Conservation (phyloP, 768 basidiomycete species). For the Galerina sulciceps region DNA sequence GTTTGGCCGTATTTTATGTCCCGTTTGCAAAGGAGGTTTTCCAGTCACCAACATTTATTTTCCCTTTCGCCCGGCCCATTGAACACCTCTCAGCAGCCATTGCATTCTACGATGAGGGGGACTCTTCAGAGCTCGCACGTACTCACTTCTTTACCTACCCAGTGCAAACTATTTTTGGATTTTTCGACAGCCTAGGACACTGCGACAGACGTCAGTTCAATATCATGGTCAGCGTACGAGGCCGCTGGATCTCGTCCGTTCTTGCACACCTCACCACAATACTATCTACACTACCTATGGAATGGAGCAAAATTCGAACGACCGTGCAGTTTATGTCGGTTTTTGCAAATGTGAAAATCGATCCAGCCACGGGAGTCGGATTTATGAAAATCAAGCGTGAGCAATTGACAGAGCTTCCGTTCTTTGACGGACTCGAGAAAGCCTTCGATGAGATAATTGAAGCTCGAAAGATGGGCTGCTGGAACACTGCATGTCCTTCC, state of each 20-base stretch:
- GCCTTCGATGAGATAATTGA: conserved; percentile 9
- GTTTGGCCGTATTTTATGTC: conserved; percentile 8
- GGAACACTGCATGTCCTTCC: conserved; percentile 13
- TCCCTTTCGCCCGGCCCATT: neutral
- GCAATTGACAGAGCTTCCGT: neutral
- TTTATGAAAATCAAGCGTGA: conserved; percentile 2
- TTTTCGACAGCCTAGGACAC: neutral
- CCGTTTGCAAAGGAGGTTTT: conserved; percentile 12
- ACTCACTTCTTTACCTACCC: neutral
- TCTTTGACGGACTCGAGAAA: conserved; percentile 3
- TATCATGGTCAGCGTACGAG: neutral
- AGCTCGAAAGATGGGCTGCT: conserved; percentile 16
- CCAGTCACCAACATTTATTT: neutral
- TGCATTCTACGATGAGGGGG: neutral
- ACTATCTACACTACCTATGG: conserved; percentile 5
- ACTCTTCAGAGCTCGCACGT: neutral
- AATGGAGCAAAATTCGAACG: conserved; percentile 8
- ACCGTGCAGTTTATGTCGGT: neutral
- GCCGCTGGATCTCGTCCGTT: conserved; percentile 3
- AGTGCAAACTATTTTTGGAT: neutral
- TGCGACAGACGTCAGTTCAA: neutral
- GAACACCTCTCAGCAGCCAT: neutral
- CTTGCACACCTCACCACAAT: conserved; percentile 7
- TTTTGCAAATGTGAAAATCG: conserved; percentile 11
- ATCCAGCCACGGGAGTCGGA: conserved; percentile 9